These are phyloP conservation scores for Metschnikowia proteae DNA, from an alignment of 805 yeast species.

Conservation along the genomic window DNA sequence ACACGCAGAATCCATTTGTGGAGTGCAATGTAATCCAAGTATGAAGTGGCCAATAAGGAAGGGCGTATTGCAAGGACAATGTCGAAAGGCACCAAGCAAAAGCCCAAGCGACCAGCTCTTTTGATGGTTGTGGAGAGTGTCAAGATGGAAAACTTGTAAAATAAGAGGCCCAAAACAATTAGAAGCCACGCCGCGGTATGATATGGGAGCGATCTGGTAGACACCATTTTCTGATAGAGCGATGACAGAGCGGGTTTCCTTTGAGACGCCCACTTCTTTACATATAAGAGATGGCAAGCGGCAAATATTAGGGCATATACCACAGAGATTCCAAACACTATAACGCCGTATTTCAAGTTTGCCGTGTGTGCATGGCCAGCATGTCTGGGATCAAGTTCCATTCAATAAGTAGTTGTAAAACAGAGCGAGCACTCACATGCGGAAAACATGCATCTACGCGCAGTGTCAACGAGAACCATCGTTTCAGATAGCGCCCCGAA, in stretches of 20 bases:
- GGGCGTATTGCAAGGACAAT: conserved; percentile 57
- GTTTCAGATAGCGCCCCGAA: neutral
- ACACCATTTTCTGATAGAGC: conserved; percentile 24
- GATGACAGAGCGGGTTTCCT: conserved; percentile 29
- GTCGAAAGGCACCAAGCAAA: conserved; percentile 55
- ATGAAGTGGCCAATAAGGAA: conserved; percentile 43
- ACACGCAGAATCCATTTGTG: conserved; percentile 74
- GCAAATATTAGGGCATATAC: conserved; percentile 36
- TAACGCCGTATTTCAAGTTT: conserved; percentile 60
- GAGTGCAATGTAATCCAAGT: conserved; percentile 50
- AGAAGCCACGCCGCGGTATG: conserved; percentile 34
- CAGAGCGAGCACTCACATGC: conserved; percentile 1
- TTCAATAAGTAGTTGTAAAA: neutral
- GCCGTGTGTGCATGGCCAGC: conserved; percentile 48
- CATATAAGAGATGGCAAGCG: conserved; percentile 29
- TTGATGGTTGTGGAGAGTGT: conserved; percentile 40
- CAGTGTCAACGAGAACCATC: neutral
- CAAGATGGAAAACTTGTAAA: conserved; percentile 31
- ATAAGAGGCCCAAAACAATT: conserved; percentile 26
- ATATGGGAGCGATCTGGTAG: conserved; percentile 29
- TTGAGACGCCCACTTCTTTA: conserved; percentile 34
- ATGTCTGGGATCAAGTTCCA: conserved; percentile 37
- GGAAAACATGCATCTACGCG: neutral
- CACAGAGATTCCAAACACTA: conserved; percentile 41
- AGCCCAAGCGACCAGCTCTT: conserved; percentile 60